These are phyloP conservation scores for Sporothrix dimorphospora DNA, from an alignment of 2,329 filamentous ascomycete genomes.

Conservation along the genomic window DNA sequence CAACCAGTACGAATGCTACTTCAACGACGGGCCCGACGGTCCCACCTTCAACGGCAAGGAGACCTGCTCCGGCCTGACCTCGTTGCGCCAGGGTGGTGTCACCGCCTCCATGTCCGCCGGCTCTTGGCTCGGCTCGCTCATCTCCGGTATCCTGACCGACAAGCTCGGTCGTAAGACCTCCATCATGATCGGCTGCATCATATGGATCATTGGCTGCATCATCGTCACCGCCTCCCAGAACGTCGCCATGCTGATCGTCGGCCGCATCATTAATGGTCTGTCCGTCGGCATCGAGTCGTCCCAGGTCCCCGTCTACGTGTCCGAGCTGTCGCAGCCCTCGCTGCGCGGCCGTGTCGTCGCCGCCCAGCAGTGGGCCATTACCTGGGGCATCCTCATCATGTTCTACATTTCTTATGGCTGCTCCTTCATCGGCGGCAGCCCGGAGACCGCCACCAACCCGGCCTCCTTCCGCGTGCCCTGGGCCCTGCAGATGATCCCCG, in stretches of 20 bases:
- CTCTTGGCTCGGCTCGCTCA: conserved; percentile 66
- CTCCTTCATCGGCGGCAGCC: conserved; percentile 42
- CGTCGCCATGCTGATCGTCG: conserved; percentile 63
- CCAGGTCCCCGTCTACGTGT: conserved; percentile 72
- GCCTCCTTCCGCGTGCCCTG: conserved; percentile 35
- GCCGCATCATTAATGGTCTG: conserved; percentile 71
- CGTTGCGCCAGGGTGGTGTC: conserved; percentile 60
- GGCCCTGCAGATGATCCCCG: conserved; percentile 18
- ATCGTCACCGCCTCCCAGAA: conserved; percentile 49
- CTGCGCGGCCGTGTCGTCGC: conserved; percentile 48
- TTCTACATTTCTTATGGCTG: conserved; percentile 53
- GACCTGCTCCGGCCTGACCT: conserved; percentile 27
- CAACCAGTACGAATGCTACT: conserved; percentile 48
- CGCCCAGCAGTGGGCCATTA: conserved; percentile 46
- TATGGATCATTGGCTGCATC: conserved; percentile 55
- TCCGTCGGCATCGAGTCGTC: conserved; percentile 73
- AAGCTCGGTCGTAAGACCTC: conserved; percentile 51
- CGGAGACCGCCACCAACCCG: conserved; percentile 32
- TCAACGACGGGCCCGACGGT: conserved; percentile 46
- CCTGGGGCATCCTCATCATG: conserved; percentile 50
- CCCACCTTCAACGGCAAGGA: conserved; percentile 24
- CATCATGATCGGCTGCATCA: conserved; percentile 54
- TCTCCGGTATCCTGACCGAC: conserved; percentile 63
- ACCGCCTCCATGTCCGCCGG: conserved; percentile 72
- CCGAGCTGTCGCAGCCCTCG: conserved; percentile 61